Conservation (phyloP, 257 asterid species). For the Solanum pinnatisectum region DNA sequence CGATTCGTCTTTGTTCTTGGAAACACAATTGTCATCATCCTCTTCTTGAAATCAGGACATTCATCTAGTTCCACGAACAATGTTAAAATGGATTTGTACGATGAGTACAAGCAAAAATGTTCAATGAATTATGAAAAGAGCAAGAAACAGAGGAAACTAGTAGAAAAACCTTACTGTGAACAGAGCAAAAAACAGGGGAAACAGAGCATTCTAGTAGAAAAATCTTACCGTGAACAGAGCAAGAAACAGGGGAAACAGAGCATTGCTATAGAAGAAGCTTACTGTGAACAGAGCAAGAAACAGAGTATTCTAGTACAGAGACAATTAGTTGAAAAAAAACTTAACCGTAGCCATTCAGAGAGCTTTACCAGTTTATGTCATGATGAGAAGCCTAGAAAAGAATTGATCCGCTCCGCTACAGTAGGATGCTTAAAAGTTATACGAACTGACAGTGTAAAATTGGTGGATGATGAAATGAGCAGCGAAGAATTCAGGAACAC, state of each 20-base stretch:
- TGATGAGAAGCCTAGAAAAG: constrained; percentile 10
- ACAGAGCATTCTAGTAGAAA: neutral
- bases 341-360: constrained; percentile 38
- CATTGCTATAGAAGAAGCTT: neutral
- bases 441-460: neutral
- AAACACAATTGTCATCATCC: constrained; percentile 48
- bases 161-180: too few relatives aligned
- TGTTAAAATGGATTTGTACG: constrained; percentile 27
- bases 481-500: constrained; percentile 60
- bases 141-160: too few relatives aligned
- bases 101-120: constrained; percentile 37
- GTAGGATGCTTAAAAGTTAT: constrained; percentile 22
- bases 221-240: too few relatives aligned
- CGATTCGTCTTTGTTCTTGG: constrained; percentile 54
- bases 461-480: constrained; percentile 51
- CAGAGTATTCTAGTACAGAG: neutral
- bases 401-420: constrained; percentile 41
- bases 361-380: constrained; percentile 6
- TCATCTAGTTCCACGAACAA: neutral
- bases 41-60: constrained; percentile 34
- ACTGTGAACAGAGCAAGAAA: neutral
- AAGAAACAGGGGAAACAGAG: too few relatives aligned
- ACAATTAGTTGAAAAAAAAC: constrained; percentile 1
- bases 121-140: neutral
- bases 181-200: neutral